These are phyloP conservation scores for Sistotremastrum niveocremeum DNA, from an alignment of 768 basidiomycete genomes.

Conservation along the genomic window DNA sequence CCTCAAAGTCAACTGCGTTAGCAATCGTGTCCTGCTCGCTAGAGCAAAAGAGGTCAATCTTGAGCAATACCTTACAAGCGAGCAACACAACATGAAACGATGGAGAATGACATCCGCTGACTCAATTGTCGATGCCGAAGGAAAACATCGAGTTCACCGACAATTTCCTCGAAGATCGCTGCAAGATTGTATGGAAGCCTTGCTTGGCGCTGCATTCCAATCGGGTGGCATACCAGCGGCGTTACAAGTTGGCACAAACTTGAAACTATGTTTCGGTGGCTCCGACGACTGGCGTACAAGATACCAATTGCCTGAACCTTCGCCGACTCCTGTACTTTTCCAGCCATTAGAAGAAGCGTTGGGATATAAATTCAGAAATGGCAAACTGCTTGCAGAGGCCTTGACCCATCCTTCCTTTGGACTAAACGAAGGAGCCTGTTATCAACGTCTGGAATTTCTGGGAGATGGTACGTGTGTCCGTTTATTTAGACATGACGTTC, in stretches of 20 bases:
- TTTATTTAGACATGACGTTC: too few relatives aligned
- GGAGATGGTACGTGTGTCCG: constrained; percentile 57
- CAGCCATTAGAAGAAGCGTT: constrained; percentile 42
- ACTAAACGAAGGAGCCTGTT: constrained; percentile 40
- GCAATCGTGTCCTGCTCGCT: constrained; percentile 55
- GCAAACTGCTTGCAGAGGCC: constrained; percentile 58
- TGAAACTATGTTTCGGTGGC: constrained; percentile 68
- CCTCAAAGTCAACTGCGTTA: constrained; percentile 50
- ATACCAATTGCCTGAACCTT: constrained; percentile 23
- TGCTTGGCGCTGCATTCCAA: constrained; percentile 63
- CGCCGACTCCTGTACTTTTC: constrained; percentile 35
- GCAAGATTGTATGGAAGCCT: constrained; percentile 83
- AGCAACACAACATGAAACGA: constrained; percentile 33
- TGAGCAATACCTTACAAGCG: constrained; percentile 49
- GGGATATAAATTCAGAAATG: constrained; percentile 55
- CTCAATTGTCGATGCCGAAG: constrained; percentile 5
- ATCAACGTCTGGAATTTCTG: constrained; percentile 79
- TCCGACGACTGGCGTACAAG: constrained; percentile 52
- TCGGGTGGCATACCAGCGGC: constrained; percentile 62
- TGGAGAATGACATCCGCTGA: constrained; percentile 47
- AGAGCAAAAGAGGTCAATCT: constrained; percentile 53
- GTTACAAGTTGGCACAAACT: constrained; percentile 43
- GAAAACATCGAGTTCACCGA: constrained; percentile 23
- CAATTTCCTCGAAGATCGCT: constrained; percentile 54
- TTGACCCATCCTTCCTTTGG: constrained; percentile 77